phyloP scores from a whole-genome alignment of 2,329 filamentous ascomycete genomes.

The Ilyonectria destructans region DNA sequence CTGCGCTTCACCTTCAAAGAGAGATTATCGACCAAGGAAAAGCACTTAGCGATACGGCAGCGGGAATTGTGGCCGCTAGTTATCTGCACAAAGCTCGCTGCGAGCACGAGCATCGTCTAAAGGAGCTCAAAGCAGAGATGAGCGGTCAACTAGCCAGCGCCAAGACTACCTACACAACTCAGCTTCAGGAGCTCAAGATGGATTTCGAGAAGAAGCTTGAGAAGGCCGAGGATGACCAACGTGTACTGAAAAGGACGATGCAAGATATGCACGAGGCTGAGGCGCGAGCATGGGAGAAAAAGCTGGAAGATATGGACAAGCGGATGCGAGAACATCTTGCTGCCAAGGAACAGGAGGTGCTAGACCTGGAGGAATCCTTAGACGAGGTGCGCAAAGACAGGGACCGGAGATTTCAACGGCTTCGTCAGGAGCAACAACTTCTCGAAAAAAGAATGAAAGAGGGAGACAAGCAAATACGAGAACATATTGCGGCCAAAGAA shows the following conservation, averaged over 20 bases:
- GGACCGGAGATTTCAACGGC: neutral
- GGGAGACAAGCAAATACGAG: too few species aligned
- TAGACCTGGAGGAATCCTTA: conserved; percentile 1
- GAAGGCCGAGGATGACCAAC: neutral
- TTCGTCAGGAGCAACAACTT: neutral
- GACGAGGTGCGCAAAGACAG: neutral
- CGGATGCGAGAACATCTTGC: neutral
- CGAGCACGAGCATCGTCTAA: too few species aligned
- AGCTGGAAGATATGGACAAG: neutral
- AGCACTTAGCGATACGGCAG: too few species aligned
- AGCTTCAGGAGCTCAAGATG: neutral
- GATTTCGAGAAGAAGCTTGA: conserved; percentile 16
- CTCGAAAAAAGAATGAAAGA: too few species aligned
- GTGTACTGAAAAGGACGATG: conserved; percentile 7
- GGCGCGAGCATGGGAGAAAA: neutral
- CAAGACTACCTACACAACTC: too few species aligned
- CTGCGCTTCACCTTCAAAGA: too few species aligned
- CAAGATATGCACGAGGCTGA: conserved; percentile 21
- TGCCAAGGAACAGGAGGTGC: conserved; percentile 4
- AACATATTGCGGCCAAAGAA: too few species aligned
- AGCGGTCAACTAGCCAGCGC: too few species aligned
- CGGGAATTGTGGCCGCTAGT: too few species aligned
- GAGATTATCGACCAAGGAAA: too few species aligned
- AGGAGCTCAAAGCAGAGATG: too few species aligned
- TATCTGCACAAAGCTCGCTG: too few species aligned